phyloP scores from a whole-genome alignment of 2,329 filamentous ascomycete genomes.

The Ophiostoma sp. region DNA sequence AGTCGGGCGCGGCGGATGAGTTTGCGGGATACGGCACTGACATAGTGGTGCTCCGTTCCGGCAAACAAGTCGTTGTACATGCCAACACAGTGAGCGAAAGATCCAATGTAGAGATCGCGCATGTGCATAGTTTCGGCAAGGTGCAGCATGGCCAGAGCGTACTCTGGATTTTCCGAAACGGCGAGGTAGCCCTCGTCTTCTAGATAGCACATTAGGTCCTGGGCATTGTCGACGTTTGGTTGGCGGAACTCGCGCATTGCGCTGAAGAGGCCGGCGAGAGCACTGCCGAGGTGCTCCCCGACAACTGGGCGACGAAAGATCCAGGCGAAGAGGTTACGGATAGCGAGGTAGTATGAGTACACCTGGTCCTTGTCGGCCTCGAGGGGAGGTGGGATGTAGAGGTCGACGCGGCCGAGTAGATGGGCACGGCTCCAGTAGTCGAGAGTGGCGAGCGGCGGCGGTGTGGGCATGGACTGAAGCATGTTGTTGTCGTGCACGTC shows the following conservation, averaged over 20 bases:
- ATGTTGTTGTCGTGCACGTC: constrained; percentile 17
- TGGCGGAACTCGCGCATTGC: constrained; percentile 59
- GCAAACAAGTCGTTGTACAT: constrained; percentile 60
- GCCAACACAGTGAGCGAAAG: constrained; percentile 72
- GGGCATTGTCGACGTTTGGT: constrained; percentile 49
- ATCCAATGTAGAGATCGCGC: constrained; percentile 62
- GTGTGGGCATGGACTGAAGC: constrained; percentile 26
- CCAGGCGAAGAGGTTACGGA: constrained; percentile 72
- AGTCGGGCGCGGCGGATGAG: constrained; percentile 57
- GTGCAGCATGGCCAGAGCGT: constrained; percentile 62
- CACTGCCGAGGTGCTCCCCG: constrained; percentile 58
- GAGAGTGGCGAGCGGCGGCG: constrained; percentile 28
- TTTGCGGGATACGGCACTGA: constrained; percentile 53
- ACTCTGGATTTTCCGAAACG: constrained; percentile 59
- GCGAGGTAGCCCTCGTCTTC: constrained; percentile 65
- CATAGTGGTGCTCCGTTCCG: constrained; percentile 55
- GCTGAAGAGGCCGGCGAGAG: constrained; percentile 60
- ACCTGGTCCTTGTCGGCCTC: constrained; percentile 48
- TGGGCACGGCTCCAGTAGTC: constrained; percentile 26
- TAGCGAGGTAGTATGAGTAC: constrained; percentile 60
- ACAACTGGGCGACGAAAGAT: constrained; percentile 61
- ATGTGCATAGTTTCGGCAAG: constrained; percentile 63
- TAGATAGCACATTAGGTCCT: constrained; percentile 60
- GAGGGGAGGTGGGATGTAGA: constrained; percentile 65
- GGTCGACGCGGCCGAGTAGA: constrained; percentile 42